Conservation (phyloP, 78 protist species). For the Cavenderia fasciculata region DNA sequence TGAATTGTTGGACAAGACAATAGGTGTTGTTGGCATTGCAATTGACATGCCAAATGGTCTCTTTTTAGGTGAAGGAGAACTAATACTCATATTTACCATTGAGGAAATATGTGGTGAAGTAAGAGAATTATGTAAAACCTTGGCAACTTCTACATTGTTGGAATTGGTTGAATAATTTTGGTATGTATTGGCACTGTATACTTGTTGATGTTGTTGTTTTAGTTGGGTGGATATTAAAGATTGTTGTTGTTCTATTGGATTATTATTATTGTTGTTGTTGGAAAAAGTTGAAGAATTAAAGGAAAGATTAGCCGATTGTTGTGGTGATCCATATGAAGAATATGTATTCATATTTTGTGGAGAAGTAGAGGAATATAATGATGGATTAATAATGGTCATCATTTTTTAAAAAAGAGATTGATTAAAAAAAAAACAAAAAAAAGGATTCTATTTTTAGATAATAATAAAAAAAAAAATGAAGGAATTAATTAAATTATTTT, state of each 20-base stretch:
- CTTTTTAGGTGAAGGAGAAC: conserved; percentile 16
- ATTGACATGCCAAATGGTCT: conserved; percentile 8
- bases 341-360: background rate
- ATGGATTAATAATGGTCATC: conserved; percentile 63
- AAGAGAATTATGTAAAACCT: too few species aligned
- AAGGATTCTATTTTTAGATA: background rate
- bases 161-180: too few species aligned
- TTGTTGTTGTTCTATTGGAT: background rate
- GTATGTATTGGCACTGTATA: background rate
- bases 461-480: background rate
- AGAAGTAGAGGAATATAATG: conserved; percentile 19
- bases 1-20: background rate
- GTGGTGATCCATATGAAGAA: conserved; percentile 4
- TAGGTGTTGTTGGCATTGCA: conserved; percentile 6
- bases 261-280: background rate
- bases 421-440: background rate
- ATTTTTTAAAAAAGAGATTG: conserved; percentile 11
- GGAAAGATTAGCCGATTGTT: background rate
- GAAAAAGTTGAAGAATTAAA: too few species aligned
- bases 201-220: background rate
- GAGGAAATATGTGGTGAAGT: too few species aligned
- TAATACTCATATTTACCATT: background rate
- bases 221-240: background rate
- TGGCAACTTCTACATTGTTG: too few species aligned
- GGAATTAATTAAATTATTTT: background rate